Percentiles rank a stretch among this genome's conserved stretches.
Conservation (phyloP, 2,329 filamentous ascomycete genomes). For the Ceratocystis lukuohia region DNA sequence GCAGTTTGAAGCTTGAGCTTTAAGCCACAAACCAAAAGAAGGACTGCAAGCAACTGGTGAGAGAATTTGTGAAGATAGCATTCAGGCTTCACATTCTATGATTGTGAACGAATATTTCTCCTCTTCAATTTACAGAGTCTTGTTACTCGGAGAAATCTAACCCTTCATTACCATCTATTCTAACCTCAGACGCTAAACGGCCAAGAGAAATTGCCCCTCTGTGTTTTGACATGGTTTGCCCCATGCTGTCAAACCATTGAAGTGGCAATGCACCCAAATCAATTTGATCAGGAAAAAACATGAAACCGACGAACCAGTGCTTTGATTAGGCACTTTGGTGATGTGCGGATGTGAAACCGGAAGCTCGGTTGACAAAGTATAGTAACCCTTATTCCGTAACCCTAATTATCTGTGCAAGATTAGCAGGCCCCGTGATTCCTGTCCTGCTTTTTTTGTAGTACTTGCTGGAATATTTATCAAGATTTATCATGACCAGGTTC, state of each 20-base stretch:
- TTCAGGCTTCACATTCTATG: not conserved
- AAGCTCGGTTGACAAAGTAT: not conserved
- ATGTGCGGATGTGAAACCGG: not conserved
- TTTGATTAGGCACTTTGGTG: not conserved
- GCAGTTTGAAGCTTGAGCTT: not conserved
- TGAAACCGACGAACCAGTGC: not conserved
- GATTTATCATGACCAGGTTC: not conserved
- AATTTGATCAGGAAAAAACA: not conserved
- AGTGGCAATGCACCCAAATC: not conserved
- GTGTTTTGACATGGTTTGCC: not conserved
- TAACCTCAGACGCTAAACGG: slow-evolving; percentile 6
- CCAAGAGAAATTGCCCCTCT: not conserved
- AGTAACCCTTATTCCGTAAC: not conserved
- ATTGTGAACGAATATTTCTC: not conserved
- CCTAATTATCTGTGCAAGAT: not conserved
- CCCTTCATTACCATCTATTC: not conserved
- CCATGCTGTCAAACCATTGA: not conserved
- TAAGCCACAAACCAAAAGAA: not conserved
- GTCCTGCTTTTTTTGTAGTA: too few species aligned
- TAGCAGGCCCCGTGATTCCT: too few species aligned
- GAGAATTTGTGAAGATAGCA: not conserved
- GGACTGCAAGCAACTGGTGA: not conserved
- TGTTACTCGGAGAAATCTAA: slow-evolving; percentile 11
- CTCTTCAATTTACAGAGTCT: not conserved
- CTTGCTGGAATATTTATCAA: not conserved